phyloP scores from a whole-genome alignment of 2,329 filamentous ascomycete genomes.

The Bipolaris gigantea region DNA sequence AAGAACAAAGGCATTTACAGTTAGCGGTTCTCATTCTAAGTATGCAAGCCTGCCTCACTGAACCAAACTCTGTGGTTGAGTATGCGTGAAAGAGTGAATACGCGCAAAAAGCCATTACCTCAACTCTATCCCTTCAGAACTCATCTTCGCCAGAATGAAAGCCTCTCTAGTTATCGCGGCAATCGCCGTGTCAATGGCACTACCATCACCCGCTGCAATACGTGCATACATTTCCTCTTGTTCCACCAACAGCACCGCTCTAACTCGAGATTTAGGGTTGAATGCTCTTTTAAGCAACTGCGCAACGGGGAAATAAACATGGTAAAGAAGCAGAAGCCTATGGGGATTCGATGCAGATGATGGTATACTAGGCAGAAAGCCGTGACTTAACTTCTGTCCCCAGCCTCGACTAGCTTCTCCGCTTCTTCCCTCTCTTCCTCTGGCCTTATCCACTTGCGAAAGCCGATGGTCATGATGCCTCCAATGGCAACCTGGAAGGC shows the following conservation, averaged over 20 bases:
- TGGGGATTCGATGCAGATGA: background rate
- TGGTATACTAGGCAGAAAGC: too few relatives aligned
- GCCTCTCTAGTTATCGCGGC: slow-evolving; percentile 26
- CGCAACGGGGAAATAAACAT: slow-evolving; percentile 11
- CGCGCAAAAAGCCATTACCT: too few relatives aligned
- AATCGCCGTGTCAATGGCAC: slow-evolving; percentile 18
- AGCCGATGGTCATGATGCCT: slow-evolving; percentile 47
- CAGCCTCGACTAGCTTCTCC: slow-evolving; percentile 24
- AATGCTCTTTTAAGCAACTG: slow-evolving; percentile 22
- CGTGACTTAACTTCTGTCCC: slow-evolving; percentile 1
- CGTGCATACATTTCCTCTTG: background rate
- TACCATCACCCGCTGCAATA: slow-evolving; percentile 34
- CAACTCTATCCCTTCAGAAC: too few relatives aligned
- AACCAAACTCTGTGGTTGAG: too few relatives aligned
- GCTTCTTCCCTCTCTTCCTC: slow-evolving; percentile 55
- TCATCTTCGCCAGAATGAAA: slow-evolving; percentile 22
- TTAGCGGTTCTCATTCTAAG: too few relatives aligned
- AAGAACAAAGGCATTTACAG: too few relatives aligned
- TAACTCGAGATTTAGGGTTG: slow-evolving; percentile 14
- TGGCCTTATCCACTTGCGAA: slow-evolving; percentile 52
- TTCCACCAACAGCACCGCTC: too few relatives aligned
- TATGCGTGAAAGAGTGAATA: too few relatives aligned
- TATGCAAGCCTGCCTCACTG: too few relatives aligned
- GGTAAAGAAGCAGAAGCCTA: too few relatives aligned
- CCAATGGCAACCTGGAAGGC: slow-evolving; percentile 50